Base-by-base conservation (phyloP, 371 early-diverging fungal species). In the Mortierella sp. region DNA sequence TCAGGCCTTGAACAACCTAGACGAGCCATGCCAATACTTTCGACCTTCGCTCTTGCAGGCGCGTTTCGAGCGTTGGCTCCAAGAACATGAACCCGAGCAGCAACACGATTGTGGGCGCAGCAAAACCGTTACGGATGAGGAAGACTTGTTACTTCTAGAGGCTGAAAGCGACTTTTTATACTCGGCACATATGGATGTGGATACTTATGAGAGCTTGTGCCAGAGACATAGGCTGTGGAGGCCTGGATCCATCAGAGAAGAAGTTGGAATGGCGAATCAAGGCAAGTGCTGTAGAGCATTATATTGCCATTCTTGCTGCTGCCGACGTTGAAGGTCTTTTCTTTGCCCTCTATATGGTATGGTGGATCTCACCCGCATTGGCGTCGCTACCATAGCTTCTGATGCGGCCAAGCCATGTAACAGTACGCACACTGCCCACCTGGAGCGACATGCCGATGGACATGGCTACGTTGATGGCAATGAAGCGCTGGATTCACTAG, bases 101-200 rank as follows among this genome's bases (percentile, higher is more conserved):
- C 21, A 27, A 12, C 27, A 27, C 23, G 18, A 9, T 7, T 18
- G 7, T 4, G 16, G 30, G 53, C 24, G 24, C 39, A 10, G 39
- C 39, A 39, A 39, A 14, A 39, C 39, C 5, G 46, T n/a, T n/a
- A 45, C 46, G 19, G 45, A 43, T 18, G 19, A 43, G 0, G 52
- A 50, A 5, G 64, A 64, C 28, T n/a, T 57, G 13, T 26, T 31
- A 13, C 41, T 51, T 4, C 26, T 64, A 19, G 43, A 51, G 12
- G 51, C 50, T 14, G 58, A 57, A 19, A 50, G 58, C 7, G 64
- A 64, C 16, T 43, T 56, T 31, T 10, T 64, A 16, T 47, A 24
- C 28, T 34, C 50, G 6, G 13, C 43, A 21, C 2, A 50, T 2
- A 10, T 64, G 26, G 38, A 51, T 19, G 0, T 51, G 10, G 58